Base-by-base conservation (phyloP, 176 grass and related monocot species). In the Raddia guianensis region DNA sequence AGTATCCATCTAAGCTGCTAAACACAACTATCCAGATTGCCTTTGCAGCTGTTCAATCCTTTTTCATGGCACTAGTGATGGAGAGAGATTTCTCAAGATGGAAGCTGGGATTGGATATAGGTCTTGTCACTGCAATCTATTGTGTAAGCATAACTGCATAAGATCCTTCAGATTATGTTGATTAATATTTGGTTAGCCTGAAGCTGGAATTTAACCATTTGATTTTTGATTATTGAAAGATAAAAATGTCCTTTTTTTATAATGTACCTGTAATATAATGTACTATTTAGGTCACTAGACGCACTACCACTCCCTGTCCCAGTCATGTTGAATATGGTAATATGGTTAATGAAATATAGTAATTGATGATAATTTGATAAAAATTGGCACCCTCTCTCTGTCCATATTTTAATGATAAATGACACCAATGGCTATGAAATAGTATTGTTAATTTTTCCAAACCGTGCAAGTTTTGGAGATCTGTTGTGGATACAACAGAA, bases 71-170 rank as follows among this genome's bases (percentile, higher is more conserved):
- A 68, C 46, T 91, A 47, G 70, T 70, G 14, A 66, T 91, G 59
- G 89, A 91, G 75, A 87, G 92, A 58, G 89, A 90, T 53, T 83
- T 91, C 19, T 89, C 92, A 54, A 79, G 74, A 69, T 94, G 89
- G 86, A 91, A 89, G 79, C 57, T 94, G 40, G 16, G 60, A 8
- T 72, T 87, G 16, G 62, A 90, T 70, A 19, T 91, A 55, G 12
- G 72, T 7, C 89, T 89, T 65, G 50, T 85, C 3, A 50, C 82
- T 0, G 62, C 87, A 6, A 3, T 87, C 9, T 95, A 89, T 62
- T 73, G 57, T 57, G 83, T 86, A 89, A 68, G 65, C 68, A 58
- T 49, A 37, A 40, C 86, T 60, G 65, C 68, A 58, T 49, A 37
- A 40, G 7, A 16, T 68, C 48, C 47, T 8, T 59, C 42, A 48